Evolutionary conservation across 208 protist species (phyloP).

Genomic region (Trypanosomatidae sp.): DNA sequence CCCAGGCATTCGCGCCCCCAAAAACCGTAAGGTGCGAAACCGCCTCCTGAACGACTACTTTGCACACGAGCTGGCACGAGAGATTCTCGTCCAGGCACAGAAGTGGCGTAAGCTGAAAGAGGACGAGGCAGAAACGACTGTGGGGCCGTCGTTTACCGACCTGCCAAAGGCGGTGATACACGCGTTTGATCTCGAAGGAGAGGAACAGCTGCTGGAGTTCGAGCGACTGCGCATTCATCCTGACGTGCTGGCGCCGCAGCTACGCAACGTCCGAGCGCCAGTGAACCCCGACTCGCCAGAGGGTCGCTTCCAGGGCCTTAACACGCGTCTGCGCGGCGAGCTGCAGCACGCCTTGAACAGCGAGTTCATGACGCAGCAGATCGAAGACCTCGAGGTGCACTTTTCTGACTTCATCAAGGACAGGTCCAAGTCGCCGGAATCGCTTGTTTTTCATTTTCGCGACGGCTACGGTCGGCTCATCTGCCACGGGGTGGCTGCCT

Average conservation of each 20-base stretch:
- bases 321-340: conserved; percentile 69
- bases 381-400: conserved; percentile 76
- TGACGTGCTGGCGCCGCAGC: conserved; percentile 19
- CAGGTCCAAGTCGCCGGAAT: conserved; percentile 32
- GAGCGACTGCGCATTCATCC: conserved; percentile 18
- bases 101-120: conserved; percentile 35
- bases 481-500: conserved; percentile 83
- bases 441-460: conserved; percentile 70
- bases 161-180: conserved; percentile 55
- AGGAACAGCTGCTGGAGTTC: conserved; percentile 47
- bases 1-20: conserved; percentile 75
- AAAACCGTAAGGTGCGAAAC: conserved; percentile 78
- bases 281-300: conserved; percentile 65
- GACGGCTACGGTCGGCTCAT: conserved; percentile 88
- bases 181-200: conserved; percentile 68
- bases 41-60: conserved; percentile 85
- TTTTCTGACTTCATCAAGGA: conserved; percentile 60
- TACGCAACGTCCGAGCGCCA: conserved; percentile 22
- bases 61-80: conserved; percentile 45
- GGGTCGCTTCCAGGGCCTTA: conserved; percentile 67
- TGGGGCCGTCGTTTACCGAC: conserved; percentile 53
- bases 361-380: conserved; percentile 76
- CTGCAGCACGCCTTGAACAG: conserved; percentile 82
- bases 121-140: conserved; percentile 12
- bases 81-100: conserved; percentile 52